Conservation (phyloP, 176 grass and related monocot species). For the Hordeum vulgare region DNA sequence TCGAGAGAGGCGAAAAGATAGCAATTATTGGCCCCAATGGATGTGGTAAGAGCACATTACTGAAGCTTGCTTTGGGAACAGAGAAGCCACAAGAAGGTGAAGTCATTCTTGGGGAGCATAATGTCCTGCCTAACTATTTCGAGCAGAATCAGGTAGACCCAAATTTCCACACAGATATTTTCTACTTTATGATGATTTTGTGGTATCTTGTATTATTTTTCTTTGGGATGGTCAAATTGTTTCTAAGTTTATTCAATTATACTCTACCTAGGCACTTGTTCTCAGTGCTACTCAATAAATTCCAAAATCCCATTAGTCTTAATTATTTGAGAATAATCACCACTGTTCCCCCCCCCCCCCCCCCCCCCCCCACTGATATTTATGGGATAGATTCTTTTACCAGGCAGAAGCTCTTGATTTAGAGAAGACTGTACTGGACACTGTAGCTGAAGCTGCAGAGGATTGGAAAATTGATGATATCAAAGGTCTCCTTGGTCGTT, state of each 20-base stretch:
- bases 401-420: slow-evolving; percentile 98
- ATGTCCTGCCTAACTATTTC: slow-evolving; percentile 94
- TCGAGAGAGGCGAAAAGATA: slow-evolving; percentile 92
- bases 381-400: slow-evolving; percentile 21
- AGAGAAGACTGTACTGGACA: slow-evolving; percentile 89
- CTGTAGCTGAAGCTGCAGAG: slow-evolving; percentile 84
- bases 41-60: slow-evolving; percentile 86
- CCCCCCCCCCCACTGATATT: not conserved
- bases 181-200: not conserved
- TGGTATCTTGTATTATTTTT: not conserved
- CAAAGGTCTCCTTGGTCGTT: slow-evolving; percentile 97
- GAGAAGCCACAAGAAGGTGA: slow-evolving; percentile 80
- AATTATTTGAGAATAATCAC: not conserved
- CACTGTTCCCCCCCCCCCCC: not conserved
- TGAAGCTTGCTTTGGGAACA: slow-evolving; percentile 82
- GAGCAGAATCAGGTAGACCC: slow-evolving; percentile 93
- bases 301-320: not conserved
- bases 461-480: slow-evolving; percentile 91
- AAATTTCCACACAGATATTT: not conserved
- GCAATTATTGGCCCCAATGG: slow-evolving; percentile 97
- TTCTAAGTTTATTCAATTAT: slow-evolving; percentile 11
- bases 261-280: not conserved
- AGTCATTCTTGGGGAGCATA: slow-evolving; percentile 86
- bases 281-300: not conserved
- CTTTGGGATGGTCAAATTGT: not conserved